Percentiles rank a stretch among this genome's conserved stretches.
Conservation (phyloP, 2,329 filamentous ascomycete species). For the Sporothrix pallida region DNA sequence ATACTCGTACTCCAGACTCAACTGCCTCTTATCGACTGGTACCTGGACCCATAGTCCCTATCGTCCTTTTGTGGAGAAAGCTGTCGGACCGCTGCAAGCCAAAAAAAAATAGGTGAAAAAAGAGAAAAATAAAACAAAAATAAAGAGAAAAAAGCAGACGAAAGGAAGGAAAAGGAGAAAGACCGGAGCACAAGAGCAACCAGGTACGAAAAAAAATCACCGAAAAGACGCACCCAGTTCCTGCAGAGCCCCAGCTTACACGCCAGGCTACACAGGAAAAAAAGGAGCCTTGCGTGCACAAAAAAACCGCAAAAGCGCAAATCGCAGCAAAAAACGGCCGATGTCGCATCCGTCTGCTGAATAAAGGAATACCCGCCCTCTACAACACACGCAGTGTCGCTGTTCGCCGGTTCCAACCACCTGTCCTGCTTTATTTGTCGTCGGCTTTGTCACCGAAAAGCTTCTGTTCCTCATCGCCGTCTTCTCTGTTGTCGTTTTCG, state of each 20-base stretch:
- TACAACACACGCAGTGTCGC: not conserved
- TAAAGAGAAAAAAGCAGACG: not conserved
- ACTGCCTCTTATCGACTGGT: constrained; percentile 20
- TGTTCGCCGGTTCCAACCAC: not conserved
- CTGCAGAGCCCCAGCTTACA: constrained; percentile 3
- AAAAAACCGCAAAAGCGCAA: not conserved
- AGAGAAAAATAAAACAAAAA: not conserved
- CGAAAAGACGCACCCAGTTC: constrained; percentile 5
- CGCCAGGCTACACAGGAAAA: not conserved
- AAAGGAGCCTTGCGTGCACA: constrained; percentile 4
- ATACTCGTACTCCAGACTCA: constrained; percentile 18
- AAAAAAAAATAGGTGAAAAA: constrained; percentile 1
- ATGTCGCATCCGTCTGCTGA: constrained; percentile 31
- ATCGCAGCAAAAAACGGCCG: constrained; percentile 14
- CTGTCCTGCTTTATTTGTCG: not conserved
- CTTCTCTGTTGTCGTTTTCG: not conserved
- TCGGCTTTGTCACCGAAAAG: constrained; percentile 14
- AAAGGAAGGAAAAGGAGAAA: constrained; percentile 1
- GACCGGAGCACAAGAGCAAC: not conserved
- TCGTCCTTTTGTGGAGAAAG: constrained; percentile 31
- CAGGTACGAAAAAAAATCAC: not conserved
- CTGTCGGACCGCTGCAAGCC: not conserved
- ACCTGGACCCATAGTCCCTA: constrained; percentile 12
- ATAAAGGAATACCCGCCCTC: constrained; percentile 24
- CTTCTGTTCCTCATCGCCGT: not conserved